Percentiles rank a stretch among this genome's conserved stretches.
Evolutionary conservation across 1,284 basidiomycete genomes (phyloP).

Genomic region (Ceratobasidium papillatum): DNA sequence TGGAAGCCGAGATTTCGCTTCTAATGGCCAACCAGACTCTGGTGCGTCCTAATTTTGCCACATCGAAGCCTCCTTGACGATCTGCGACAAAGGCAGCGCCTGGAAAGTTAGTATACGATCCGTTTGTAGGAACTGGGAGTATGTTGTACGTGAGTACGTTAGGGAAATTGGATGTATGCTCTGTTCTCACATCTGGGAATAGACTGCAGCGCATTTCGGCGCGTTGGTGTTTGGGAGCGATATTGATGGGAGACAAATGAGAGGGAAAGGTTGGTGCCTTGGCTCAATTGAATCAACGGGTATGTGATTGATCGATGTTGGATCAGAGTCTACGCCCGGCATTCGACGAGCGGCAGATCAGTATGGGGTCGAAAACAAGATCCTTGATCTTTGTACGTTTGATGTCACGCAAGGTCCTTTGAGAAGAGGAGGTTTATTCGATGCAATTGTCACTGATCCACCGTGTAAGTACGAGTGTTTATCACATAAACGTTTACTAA

Average conservation of each 20-base stretch:
- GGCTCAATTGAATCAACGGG: slow-evolving; percentile 6
- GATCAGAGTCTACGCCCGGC: slow-evolving; percentile 59
- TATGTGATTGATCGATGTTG: slow-evolving; percentile 43
- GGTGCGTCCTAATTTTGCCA: slow-evolving; percentile 55
- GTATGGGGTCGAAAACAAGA: slow-evolving; percentile 78
- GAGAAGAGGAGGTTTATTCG: slow-evolving; percentile 87
- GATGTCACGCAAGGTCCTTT: slow-evolving; percentile 91
- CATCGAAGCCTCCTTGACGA: neutral
- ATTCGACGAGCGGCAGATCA: slow-evolving; percentile 84
- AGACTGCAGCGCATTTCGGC: slow-evolving; percentile 89
- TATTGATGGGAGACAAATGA: slow-evolving; percentile 96
- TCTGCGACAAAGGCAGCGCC: slow-evolving; percentile 69
- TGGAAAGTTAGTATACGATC: slow-evolving; percentile 93
- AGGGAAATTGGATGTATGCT: neutral
- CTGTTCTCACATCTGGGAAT: slow-evolving; percentile 5
- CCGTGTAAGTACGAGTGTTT: slow-evolving; percentile 69
- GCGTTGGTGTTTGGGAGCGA: slow-evolving; percentile 91
- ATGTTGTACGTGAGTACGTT: slow-evolving; percentile 72
- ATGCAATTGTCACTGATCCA: slow-evolving; percentile 94
- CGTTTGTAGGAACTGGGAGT: slow-evolving; percentile 96
- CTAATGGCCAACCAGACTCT: slow-evolving; percentile 96
- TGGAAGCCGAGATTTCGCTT: slow-evolving; percentile 95
- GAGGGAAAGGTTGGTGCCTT: slow-evolving; percentile 75
- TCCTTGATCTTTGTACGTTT: slow-evolving; percentile 88
- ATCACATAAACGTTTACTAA: neutral